Evolutionary conservation across 352 stramenopile species (phyloP).

Genomic region (Globisporangium abappressorium): DNA sequence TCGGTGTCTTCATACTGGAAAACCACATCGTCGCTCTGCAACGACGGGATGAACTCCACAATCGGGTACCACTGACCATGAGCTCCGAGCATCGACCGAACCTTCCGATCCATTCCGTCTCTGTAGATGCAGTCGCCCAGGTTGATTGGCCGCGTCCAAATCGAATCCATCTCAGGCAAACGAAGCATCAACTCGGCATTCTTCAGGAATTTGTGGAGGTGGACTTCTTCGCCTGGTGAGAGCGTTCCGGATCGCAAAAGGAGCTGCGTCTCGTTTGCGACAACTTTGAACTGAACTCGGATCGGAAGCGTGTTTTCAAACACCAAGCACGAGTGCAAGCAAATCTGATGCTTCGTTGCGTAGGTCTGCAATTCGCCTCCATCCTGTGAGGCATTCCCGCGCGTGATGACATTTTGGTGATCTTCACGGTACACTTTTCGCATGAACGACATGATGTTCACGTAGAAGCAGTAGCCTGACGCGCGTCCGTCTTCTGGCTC

Average conservation of each 20-base stretch:
- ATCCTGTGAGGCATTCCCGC: slow-evolving; percentile 45
- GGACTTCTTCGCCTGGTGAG: slow-evolving; percentile 78
- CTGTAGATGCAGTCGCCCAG: slow-evolving; percentile 82
- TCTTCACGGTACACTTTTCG: slow-evolving; percentile 88
- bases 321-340: slow-evolving; percentile 74
- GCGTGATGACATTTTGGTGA: slow-evolving; percentile 68
- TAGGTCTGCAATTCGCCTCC: slow-evolving; percentile 64
- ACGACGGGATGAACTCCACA: slow-evolving; percentile 69
- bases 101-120: slow-evolving; percentile 64
- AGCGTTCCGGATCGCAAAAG: slow-evolving; percentile 67
- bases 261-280: slow-evolving; percentile 26
- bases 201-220: slow-evolving; percentile 82
- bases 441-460: slow-evolving; percentile 79
- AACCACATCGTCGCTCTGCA: slow-evolving; percentile 41
- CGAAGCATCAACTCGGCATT: slow-evolving; percentile 67
- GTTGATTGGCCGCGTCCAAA: slow-evolving; percentile 69
- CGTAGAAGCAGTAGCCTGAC: slow-evolving; percentile 81
- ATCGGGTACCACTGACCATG: slow-evolving; percentile 50
- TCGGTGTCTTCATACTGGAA: slow-evolving; percentile 73
- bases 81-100: slow-evolving; percentile 63
- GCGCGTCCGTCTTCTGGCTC: slow-evolving; percentile 55
- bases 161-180: slow-evolving; percentile 83
- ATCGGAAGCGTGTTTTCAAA: slow-evolving; percentile 88
- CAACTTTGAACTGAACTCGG: slow-evolving; percentile 80
- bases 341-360: slow-evolving; percentile 87